phyloP scores from a whole-genome alignment of 257 asterid genomes.

The Plantago ovata region DNA sequence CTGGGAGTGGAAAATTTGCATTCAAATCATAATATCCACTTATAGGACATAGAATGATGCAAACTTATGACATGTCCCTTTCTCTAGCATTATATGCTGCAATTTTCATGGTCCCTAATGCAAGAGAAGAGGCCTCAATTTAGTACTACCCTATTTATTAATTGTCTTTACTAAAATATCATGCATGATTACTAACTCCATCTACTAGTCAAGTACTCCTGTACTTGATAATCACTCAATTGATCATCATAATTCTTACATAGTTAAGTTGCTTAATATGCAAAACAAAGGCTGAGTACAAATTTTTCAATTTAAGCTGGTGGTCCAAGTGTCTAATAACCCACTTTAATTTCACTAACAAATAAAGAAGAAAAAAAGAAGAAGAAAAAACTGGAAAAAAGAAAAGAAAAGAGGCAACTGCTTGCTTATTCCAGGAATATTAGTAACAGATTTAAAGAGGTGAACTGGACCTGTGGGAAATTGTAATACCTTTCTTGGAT shows the following conservation, averaged over 20 bases:
- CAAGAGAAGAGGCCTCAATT: no score
- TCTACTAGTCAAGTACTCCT: no score
- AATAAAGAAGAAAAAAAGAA: constrained; percentile 8
- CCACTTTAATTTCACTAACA: constrained; percentile 14
- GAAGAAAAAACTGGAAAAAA: neutral
- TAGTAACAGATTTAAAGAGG: constrained; percentile 18
- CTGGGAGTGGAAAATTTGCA: no score
- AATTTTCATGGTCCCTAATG: no score
- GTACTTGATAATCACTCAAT: neutral
- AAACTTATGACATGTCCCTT: no score
- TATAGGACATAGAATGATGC: no score
- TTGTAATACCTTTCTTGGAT: constrained; percentile 60
- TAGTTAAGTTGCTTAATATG: neutral
- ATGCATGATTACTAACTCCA: no score
- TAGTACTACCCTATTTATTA: no score
- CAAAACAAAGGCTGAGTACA: neutral
- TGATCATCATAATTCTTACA: neutral
- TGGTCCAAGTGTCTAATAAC: constrained; percentile 20
- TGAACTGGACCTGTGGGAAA: constrained; percentile 30
- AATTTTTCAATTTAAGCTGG: constrained; percentile 9
- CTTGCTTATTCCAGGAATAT: constrained; percentile 24
- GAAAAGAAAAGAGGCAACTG: constrained; percentile 4
- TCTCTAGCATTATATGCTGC: no score
- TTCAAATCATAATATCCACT: no score
- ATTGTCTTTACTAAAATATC: no score